Base-by-base conservation (phyloP, 2,329 filamentous ascomycete species). In the Colletotrichum sp. region DNA sequence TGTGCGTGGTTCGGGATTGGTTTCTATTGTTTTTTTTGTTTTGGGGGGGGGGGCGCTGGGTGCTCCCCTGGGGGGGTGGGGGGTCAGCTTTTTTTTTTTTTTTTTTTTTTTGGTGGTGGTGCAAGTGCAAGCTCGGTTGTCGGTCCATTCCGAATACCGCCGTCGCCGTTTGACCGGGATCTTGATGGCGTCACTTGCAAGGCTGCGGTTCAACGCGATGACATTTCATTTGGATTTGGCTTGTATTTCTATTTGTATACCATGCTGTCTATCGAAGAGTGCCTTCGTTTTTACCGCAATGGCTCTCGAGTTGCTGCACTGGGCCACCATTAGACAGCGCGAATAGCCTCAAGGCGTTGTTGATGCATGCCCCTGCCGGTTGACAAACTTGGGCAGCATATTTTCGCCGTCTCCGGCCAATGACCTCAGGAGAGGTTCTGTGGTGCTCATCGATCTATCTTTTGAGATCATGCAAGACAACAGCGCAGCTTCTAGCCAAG, bases 101-200 rank as follows among this genome's bases (percentile, higher is more conserved):
- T n/a, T n/a, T n/a, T n/a, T n/a, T n/a, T 16, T 24, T 7, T 22
- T 22, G 59, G 28, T 62, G 34, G 34, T 48, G 36, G n/a, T 55
- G n/a, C 28, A 22, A 18, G 13, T 62, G 39, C 44, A 55, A 52
- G 59, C 72, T 68, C 70, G 57, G 70, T 73, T 73, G 32, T 68
- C 57, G 73, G 74, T 48, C 44, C 70, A 64, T 68, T 26, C 70
- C 73, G 65, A 75, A 68, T 68, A 65, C 48, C 57, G 74, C 70
- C 71, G 64, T 64, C 57, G 74, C 70, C 71, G 64, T 64, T 68
- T 68, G 73, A 72, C 44, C 69, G 69, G 63, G 39, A 72, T 72
- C 44, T 36, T 7, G 18, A 52, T 48, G 34, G 44, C 32, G 28
- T 67, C 44, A 30, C 32, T 28, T 28, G 15, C 12, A 16, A 39